These are phyloP conservation scores for Starmerella stellata DNA, from an alignment of 805 yeast genomes.

Conservation along the genomic window DNA sequence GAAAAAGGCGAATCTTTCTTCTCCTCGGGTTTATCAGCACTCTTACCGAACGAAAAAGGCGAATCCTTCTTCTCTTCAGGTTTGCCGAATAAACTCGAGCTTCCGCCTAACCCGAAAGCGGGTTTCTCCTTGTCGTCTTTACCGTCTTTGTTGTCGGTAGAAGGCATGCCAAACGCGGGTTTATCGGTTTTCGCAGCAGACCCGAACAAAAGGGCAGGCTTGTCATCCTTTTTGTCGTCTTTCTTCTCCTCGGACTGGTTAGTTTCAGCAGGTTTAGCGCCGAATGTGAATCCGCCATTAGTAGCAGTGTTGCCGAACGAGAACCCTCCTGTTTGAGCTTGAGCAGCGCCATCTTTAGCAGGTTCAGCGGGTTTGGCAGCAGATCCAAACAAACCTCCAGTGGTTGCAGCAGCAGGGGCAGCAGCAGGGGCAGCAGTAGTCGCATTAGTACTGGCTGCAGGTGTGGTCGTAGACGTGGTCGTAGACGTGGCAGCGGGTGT, in stretches of 20 bases:
- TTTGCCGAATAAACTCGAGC: no score
- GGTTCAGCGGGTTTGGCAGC: not conserved
- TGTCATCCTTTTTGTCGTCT: constrained; percentile 7
- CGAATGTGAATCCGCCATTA: constrained; percentile 5
- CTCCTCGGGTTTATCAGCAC: constrained; percentile 6
- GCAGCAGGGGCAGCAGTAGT: not conserved
- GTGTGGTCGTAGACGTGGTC: not conserved
- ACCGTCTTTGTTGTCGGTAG: constrained; percentile 7
- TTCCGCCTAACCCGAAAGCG: no score
- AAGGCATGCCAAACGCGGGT: constrained; percentile 11
- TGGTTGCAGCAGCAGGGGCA: not conserved
- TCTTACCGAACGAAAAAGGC: constrained; percentile 17
- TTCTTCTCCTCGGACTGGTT: constrained; percentile 4
- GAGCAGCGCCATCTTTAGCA: not conserved
- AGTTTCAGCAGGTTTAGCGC: constrained; percentile 5
- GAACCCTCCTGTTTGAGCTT: not conserved
- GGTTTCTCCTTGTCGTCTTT: constrained; percentile 9
- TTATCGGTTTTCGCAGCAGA: not conserved
- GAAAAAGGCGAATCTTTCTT: constrained; percentile 1
- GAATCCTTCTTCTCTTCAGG: constrained; percentile 10
- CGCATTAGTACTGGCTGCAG: constrained; percentile 4
- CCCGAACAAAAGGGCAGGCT: not conserved
- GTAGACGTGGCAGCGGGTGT: not conserved
- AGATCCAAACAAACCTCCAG: not conserved
- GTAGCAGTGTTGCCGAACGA: not conserved